Evolutionary conservation across 176 grass and related monocot species (phyloP).

Genomic region (Oryza punctata): DNA sequence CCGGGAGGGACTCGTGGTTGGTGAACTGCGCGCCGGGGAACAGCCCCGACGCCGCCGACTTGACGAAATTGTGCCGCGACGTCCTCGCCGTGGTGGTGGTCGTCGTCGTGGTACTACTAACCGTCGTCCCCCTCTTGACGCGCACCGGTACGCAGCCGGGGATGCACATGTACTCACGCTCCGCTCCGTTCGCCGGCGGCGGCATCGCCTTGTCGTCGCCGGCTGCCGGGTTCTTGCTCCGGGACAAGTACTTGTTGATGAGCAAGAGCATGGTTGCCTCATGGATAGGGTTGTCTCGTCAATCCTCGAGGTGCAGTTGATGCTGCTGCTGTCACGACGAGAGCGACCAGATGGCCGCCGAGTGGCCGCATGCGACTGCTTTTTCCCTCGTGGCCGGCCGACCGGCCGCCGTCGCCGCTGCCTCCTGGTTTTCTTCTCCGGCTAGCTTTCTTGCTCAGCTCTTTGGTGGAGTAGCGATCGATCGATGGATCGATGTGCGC

Average conservation of each 20-base stretch:
- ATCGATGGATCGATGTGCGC: constrained; percentile 7
- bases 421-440: not conserved
- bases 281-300: constrained; percentile 33
- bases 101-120: not conserved
- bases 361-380: not conserved
- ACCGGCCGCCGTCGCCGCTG: not conserved
- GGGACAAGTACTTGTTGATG: constrained; percentile 63
- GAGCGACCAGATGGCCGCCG: constrained; percentile 27
- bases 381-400: not conserved
- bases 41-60: constrained; percentile 52
- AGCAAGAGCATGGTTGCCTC: constrained; percentile 72
- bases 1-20: constrained; percentile 85
- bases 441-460: not conserved
- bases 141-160: constrained; percentile 52
- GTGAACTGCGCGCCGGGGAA: constrained; percentile 62
- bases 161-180: constrained; percentile 36
- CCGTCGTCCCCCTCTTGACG: constrained; percentile 10
- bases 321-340: constrained; percentile 20
- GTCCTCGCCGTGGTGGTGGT: constrained; percentile 47
- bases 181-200: not conserved
- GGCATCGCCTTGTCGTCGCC: constrained; percentile 38
- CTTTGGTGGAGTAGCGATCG: not conserved
- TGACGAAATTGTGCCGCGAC: constrained; percentile 69
- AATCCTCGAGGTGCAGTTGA: not conserved
- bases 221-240: constrained; percentile 23